Evolutionary conservation across 2,329 filamentous ascomycete genomes (phyloP).

Genomic region (Penicillium sp.): DNA sequence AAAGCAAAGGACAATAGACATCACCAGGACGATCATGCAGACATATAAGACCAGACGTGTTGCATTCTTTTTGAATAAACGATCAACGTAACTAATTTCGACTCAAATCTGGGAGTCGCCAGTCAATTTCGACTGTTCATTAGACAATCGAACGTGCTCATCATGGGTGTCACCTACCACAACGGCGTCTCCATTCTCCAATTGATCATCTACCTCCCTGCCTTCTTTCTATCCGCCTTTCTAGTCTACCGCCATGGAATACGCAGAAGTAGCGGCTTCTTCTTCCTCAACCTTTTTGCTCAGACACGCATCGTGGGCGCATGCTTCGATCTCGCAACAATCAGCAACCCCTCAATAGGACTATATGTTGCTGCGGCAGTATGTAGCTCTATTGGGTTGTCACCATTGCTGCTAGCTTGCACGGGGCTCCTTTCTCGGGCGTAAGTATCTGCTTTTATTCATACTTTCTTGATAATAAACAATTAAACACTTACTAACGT

Average conservation of each 20-base stretch:
- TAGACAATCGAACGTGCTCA: not conserved
- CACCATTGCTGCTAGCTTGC: constrained; percentile 21
- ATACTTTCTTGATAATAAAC: not conserved
- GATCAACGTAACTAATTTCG: no score
- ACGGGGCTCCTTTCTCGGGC: constrained; percentile 22
- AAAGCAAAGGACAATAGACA: not conserved
- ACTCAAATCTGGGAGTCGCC: not conserved
- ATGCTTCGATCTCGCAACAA: constrained; percentile 33
- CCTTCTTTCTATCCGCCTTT: constrained; percentile 22
- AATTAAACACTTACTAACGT: not conserved
- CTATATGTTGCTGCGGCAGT: constrained; percentile 34
- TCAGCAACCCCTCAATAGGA: constrained; percentile 24
- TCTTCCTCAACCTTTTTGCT: constrained; percentile 40
- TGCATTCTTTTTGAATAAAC: no score
- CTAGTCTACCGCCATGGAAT: constrained; percentile 31
- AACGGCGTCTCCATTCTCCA: constrained; percentile 30
- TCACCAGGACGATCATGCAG: no score
- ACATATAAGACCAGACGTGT: no score
- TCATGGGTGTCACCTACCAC: constrained; percentile 22
- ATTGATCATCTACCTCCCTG: constrained; percentile 26
- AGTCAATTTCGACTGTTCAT: not conserved
- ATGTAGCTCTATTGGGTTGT: constrained; percentile 24
- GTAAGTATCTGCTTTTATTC: constrained; percentile 21
- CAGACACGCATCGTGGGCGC: constrained; percentile 35
- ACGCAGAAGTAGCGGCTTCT: constrained; percentile 38